These are phyloP conservation scores for Papiliotrema flavescens DNA, from an alignment of 1,284 basidiomycete species.

Conservation along the genomic window DNA sequence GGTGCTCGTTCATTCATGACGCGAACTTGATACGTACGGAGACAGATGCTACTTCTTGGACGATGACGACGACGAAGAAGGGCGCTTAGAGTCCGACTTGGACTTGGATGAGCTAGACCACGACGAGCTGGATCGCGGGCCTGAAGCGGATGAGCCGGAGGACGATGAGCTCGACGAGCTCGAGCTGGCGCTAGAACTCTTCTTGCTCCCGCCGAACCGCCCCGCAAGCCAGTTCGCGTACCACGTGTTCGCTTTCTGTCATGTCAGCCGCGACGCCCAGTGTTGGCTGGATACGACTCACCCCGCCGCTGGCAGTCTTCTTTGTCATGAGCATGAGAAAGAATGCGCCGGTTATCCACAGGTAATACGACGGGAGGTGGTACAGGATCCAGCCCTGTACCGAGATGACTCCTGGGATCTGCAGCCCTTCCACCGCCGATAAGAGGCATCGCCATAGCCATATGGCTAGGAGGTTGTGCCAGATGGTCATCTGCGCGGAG, in stretches of 20 bases:
- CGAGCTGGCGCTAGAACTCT: neutral
- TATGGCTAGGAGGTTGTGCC: conserved; percentile 37
- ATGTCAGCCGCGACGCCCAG: neutral
- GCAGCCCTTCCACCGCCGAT: conserved; percentile 23
- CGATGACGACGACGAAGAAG: no score
- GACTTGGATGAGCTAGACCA: no score
- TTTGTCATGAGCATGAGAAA: conserved; percentile 33
- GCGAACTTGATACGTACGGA: no score
- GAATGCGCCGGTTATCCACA: conserved; percentile 34
- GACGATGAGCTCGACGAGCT: neutral
- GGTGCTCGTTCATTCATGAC: no score
- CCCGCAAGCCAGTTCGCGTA: conserved; percentile 18
- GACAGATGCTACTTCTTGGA: no score
- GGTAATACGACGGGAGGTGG: conserved; percentile 33
- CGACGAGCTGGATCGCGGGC: no score
- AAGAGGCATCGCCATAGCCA: conserved; percentile 37
- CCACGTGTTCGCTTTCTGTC: conserved; percentile 19
- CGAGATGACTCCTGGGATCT: conserved; percentile 29
- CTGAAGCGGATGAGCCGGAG: neutral
- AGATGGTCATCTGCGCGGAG: conserved; percentile 25
- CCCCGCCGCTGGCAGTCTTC: conserved; percentile 22
- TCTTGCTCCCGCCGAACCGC: neutral
- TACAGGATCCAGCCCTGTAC: conserved; percentile 23
- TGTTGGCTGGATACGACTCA: conserved; percentile 9
- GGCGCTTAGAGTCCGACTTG: no score